Percentiles rank a stretch among this genome's conserved stretches.
Evolutionary conservation across 805 yeast species (phyloP).

Genomic region (Saccharomycopsis capsularis): DNA sequence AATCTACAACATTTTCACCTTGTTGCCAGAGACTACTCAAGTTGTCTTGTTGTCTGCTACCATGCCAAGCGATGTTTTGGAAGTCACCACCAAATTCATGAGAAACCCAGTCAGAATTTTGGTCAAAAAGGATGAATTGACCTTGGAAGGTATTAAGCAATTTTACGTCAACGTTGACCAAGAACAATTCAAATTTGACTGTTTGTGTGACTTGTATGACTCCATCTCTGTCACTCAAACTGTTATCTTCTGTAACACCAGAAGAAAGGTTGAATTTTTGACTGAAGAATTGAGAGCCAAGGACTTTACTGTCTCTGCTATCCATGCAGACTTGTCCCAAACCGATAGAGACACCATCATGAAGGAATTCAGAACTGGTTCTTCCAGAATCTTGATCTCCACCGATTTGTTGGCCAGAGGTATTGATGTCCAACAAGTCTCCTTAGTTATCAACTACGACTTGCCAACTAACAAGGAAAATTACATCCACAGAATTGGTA

Average conservation of each 20-base stretch:
- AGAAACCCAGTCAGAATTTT: constrained; percentile 89
- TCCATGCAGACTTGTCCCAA: constrained; percentile 97
- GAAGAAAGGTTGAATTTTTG: constrained; percentile 89
- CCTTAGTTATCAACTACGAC: constrained; percentile 92
- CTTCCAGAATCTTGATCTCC: constrained; percentile 87
- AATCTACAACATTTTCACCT: constrained; percentile 84
- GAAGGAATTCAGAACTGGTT: constrained; percentile 93
- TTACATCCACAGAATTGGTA: constrained; percentile 95
- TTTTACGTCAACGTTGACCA: constrained; percentile 84
- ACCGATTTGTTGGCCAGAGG: constrained; percentile 99
- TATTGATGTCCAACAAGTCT: constrained; percentile 96
- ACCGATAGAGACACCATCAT: constrained; percentile 89
- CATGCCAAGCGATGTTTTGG: constrained; percentile 83
- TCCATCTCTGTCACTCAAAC: constrained; percentile 94
- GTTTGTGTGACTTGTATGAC: constrained; percentile 90
- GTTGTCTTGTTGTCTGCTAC: constrained; percentile 95
- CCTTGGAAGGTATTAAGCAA: constrained; percentile 92
- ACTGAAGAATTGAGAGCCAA: constrained; percentile 69
- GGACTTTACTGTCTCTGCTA: constrained; percentile 87
- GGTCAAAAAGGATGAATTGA: constrained; percentile 90
- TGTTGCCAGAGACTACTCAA: constrained; percentile 78
- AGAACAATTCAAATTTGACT: constrained; percentile 92
- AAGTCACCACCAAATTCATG: constrained; percentile 87
- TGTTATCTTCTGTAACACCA: constrained; percentile 96
- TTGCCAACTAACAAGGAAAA: constrained; percentile 89